phyloP scores from a whole-genome alignment of 2,329 filamentous ascomycete species.

The Xylaria multiplex region DNA sequence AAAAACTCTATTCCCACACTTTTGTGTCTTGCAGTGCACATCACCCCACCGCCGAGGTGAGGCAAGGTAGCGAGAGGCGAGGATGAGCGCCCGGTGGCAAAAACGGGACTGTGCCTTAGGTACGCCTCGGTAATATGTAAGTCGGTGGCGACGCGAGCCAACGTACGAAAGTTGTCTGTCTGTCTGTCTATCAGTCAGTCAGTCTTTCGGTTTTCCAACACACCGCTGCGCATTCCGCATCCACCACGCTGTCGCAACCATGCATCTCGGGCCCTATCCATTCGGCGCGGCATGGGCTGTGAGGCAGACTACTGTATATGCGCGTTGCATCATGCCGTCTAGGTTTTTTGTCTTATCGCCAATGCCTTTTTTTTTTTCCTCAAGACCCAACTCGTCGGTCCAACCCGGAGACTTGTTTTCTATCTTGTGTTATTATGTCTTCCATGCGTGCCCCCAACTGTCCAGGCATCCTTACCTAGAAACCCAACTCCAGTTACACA shows the following conservation, averaged over 20 bases:
- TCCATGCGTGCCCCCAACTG: neutral
- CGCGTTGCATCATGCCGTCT: conserved; percentile 13
- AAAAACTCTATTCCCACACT: neutral
- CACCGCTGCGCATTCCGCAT: conserved; percentile 18
- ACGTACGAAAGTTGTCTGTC: neutral
- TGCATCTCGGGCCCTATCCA: conserved; percentile 22
- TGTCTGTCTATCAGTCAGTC: too few species aligned
- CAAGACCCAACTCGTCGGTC: neutral
- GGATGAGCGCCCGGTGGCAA: conserved; percentile 12
- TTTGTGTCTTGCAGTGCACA: conserved; percentile 7
- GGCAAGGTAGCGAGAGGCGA: neutral
- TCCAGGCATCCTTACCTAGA: neutral
- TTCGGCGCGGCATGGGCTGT: neutral
- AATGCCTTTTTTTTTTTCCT: neutral
- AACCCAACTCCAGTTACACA: conserved; percentile 6
- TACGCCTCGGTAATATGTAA: conserved; percentile 1
- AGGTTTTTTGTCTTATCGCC: neutral
- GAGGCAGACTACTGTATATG: conserved; percentile 23
- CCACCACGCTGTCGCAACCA: conserved; percentile 8
- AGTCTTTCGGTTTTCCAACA: neutral
- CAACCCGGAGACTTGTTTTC: conserved; percentile 6
- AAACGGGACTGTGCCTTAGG: conserved; percentile 5
- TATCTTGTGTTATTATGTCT: conserved; percentile 1
- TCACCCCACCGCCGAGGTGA: conserved; percentile 3
- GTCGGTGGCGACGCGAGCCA: conserved; percentile 18